phyloP scores from a whole-genome alignment of 257 asterid species.

The Jacaranda mimosifolia region DNA sequence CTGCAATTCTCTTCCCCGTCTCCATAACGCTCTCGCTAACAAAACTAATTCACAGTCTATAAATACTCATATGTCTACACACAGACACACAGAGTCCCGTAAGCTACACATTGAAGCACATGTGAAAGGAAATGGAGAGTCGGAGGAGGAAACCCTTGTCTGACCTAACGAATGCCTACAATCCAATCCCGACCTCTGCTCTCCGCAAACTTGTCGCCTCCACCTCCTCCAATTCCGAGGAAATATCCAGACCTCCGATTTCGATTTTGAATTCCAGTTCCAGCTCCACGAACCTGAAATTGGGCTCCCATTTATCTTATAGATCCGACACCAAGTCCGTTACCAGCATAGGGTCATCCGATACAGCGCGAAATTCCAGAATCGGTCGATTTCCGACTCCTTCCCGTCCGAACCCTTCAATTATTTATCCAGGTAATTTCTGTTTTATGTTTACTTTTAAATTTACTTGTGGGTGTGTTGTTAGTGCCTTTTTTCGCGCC shows the following conservation, averaged over 20 bases:
- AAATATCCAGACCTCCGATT: conserved; percentile 23
- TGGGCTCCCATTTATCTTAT: neutral
- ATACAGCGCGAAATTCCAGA: conserved; percentile 9
- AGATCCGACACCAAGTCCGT: conserved; percentile 30
- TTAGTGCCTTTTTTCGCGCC: no score
- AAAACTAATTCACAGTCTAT: no score
- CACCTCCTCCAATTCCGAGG: neutral
- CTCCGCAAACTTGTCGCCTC: conserved; percentile 45
- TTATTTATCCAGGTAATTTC: neutral
- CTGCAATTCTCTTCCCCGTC: no score
- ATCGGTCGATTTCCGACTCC: conserved; percentile 31
- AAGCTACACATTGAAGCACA: no score
- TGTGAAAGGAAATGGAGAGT: neutral
- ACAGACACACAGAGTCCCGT: no score
- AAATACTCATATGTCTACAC: no score
- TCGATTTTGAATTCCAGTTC: conserved; percentile 20
- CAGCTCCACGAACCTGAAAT: conserved; percentile 23
- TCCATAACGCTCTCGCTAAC: no score
- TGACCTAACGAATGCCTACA: conserved; percentile 41
- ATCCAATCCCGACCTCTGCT: conserved; percentile 43
- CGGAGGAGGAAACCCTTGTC: conserved; percentile 43
- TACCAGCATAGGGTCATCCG: conserved; percentile 43
- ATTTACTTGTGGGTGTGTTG: neutral
- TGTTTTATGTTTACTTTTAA: neutral
- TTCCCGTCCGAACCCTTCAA: conserved; percentile 24